Conservation (phyloP, 2,329 filamentous ascomycete genomes). For the Emmonsiellopsis sp. region DNA sequence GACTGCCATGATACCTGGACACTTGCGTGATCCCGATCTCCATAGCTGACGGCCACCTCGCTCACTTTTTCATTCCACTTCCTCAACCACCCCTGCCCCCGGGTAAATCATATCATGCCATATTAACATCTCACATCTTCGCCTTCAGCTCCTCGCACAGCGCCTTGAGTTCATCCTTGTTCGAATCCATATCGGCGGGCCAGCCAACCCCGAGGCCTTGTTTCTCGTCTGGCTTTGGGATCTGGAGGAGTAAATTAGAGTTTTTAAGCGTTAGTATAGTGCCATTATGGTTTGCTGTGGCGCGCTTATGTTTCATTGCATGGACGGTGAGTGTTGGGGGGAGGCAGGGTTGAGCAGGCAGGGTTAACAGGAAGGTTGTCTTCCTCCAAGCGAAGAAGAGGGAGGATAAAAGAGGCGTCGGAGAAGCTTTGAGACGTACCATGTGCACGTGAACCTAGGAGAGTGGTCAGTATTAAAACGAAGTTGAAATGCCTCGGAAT, state of each 20-base stretch:
- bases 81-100: neutral
- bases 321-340: neutral
- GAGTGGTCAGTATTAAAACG: neutral
- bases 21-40: no score
- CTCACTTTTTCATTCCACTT: conserved; percentile 2
- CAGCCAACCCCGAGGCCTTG: conserved; percentile 75
- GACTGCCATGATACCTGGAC: no score
- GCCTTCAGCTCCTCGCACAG: conserved; percentile 75
- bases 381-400: neutral
- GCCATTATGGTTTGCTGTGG: conserved; percentile 3
- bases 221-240: conserved; percentile 78
- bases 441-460: conserved; percentile 83
- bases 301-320: neutral
- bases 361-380: neutral
- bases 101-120: neutral
- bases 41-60: neutral
- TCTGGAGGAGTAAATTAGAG: conserved; percentile 41
- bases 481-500: conserved; percentile 1
- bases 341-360: neutral
- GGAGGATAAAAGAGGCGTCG: neutral
- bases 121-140: conserved; percentile 57
- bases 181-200: conserved; percentile 57
- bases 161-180: conserved; percentile 76
- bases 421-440: conserved; percentile 41
- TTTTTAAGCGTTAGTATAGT: conserved; percentile 2